Percentiles rank a stretch among this genome's conserved stretches.
Conservation (phyloP, 176 grass and related monocot genomes). For the Oryza glumipatula region DNA sequence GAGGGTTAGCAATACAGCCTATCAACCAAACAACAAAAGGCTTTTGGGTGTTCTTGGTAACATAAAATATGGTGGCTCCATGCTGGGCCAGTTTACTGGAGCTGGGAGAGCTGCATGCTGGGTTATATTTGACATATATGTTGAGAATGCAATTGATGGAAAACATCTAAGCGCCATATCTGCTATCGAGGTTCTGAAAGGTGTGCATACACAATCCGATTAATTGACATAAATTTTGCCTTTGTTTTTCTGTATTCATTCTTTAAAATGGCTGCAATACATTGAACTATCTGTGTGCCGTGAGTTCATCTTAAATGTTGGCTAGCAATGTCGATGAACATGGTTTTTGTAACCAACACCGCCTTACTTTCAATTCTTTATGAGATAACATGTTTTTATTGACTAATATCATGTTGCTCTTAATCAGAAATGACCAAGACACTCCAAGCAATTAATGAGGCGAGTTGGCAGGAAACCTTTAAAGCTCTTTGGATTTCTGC, state of each 20-base stretch:
- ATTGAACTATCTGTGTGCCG: not conserved
- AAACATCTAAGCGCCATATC: conserved; percentile 66
- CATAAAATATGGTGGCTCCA: conserved; percentile 45
- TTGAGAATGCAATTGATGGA: conserved; percentile 81
- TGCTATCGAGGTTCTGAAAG: conserved; percentile 62
- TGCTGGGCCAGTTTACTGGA: conserved; percentile 57
- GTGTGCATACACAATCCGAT: conserved; percentile 24
- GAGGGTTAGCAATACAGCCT: conserved; percentile 51
- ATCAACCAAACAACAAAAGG: conserved; percentile 61
- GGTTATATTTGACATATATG: conserved; percentile 76
- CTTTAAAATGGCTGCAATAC: not conserved
- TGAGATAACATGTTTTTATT: conserved; percentile 13
- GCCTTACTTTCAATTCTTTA: not conserved
- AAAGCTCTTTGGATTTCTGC: conserved; percentile 95
- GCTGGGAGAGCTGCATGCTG: conserved; percentile 70
- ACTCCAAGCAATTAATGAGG: conserved; percentile 81
- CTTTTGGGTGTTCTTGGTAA: conserved; percentile 61
- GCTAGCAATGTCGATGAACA: not conserved
- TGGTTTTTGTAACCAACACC: not conserved
- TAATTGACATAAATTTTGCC: not conserved
- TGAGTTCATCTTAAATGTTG: conserved; percentile 10
- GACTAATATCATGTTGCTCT: conserved; percentile 21
- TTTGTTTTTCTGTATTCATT: not conserved
- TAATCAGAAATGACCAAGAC: conserved; percentile 80
- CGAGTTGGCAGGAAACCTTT: conserved; percentile 98